phyloP scores from a whole-genome alignment of 805 yeast genomes.

The Myxozyma monticola region DNA sequence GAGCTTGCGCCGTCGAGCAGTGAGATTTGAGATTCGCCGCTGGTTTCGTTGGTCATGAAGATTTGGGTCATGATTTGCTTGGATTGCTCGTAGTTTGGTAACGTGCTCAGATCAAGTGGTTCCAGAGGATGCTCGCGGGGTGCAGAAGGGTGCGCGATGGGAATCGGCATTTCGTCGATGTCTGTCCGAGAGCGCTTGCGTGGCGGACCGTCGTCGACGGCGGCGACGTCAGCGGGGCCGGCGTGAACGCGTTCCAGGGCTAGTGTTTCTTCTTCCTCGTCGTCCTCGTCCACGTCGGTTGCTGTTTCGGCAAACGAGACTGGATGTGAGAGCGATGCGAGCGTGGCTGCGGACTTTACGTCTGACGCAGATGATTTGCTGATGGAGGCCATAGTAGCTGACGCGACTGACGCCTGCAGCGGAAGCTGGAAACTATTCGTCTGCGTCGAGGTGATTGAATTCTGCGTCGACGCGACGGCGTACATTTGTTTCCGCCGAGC shows the following conservation, averaged over 20 bases:
- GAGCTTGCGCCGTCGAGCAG: constrained; percentile 33
- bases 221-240: constrained; percentile 1
- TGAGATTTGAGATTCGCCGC: constrained; percentile 38
- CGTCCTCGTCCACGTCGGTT: constrained; percentile 27
- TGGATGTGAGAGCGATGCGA: neutral
- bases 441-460: constrained; percentile 4
- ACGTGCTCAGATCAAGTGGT: constrained; percentile 32
- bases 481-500: constrained; percentile 39
- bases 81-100: constrained; percentile 42
- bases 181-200: constrained; percentile 21
- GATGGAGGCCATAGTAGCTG: constrained; percentile 1
- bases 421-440: neutral
- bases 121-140: constrained; percentile 10
- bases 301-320: constrained; percentile 17
- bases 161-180: neutral
- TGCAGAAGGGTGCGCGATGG: neutral
- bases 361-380: constrained; percentile 1
- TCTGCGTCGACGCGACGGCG: constrained; percentile 24
- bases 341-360: neutral
- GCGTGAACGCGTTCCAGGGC: neutral
- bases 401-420: neutral
- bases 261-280: constrained; percentile 1
- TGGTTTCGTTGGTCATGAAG: constrained; percentile 48
- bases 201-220: constrained; percentile 17
- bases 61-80: constrained; percentile 52